Conservation (phyloP, 1,284 basidiomycete genomes). For the Melampsora occidentalis region DNA sequence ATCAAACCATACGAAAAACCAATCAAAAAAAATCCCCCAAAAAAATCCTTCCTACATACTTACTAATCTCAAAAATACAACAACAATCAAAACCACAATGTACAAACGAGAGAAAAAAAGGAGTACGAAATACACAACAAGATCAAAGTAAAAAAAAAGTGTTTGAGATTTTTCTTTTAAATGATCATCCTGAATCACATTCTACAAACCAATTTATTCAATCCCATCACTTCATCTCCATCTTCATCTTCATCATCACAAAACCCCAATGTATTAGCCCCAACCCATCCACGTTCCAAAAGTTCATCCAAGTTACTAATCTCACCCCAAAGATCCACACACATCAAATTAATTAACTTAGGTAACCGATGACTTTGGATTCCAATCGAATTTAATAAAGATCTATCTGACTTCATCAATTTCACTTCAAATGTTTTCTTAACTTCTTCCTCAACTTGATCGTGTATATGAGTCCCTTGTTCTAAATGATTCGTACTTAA, state of each 20-base stretch:
- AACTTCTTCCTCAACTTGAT: conserved; percentile 54
- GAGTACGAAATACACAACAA: background rate
- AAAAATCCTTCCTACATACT: no score
- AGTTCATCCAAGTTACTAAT: conserved; percentile 59
- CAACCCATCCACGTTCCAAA: conserved; percentile 54
- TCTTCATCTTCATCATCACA: conserved; percentile 37
- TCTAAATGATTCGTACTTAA: conserved; percentile 81
- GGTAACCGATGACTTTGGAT: conserved; percentile 60
- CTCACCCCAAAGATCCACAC: conserved; percentile 67
- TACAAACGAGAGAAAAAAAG: background rate
- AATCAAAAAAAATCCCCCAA: no score
- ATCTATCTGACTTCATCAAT: conserved; percentile 58
- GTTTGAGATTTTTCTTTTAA: background rate
- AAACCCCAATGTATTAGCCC: conserved; percentile 45
- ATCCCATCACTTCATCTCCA: background rate
- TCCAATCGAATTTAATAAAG: conserved; percentile 46
- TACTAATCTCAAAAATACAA: no score
- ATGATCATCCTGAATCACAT: background rate
- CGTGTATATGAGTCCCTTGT: conserved; percentile 70
- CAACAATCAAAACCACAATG: background rate
- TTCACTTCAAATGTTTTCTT: conserved; percentile 66
- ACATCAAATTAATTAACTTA: conserved; percentile 60
- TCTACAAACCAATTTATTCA: conserved; percentile 2
- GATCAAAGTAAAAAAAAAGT: background rate
- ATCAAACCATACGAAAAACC: no score